Evolutionary conservation across 2,329 filamentous ascomycete species (phyloP).

Genomic region (Alternaria rosae): DNA sequence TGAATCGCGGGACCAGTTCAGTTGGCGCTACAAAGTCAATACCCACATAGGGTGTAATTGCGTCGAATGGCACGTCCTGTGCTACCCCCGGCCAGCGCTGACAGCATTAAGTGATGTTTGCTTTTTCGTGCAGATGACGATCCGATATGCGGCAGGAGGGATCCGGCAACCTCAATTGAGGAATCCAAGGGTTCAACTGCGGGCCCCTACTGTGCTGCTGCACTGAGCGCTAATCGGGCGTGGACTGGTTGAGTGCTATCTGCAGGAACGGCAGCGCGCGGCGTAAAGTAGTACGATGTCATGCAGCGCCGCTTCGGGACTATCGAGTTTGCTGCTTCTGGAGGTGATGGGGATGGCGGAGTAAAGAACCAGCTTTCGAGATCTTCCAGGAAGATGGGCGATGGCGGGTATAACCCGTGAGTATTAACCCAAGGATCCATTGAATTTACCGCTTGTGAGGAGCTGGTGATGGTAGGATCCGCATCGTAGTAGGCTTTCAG

Average conservation of each 20-base stretch:
- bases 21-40: conserved; percentile 13
- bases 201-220: conserved; percentile 19
- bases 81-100: conserved; percentile 15
- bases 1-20: conserved; percentile 33
- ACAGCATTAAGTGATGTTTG: conserved; percentile 16
- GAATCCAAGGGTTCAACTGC: conserved; percentile 21
- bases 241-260: conserved; percentile 11
- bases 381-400: conserved; percentile 4
- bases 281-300: conserved; percentile 8
- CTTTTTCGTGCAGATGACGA: conserved; percentile 9
- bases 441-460: conserved; percentile 19
- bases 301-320: conserved; percentile 6
- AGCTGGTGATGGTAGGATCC: conserved; percentile 16
- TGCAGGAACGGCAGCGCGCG: conserved; percentile 16
- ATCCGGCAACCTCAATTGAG: conserved; percentile 13
- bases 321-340: background rate
- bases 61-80: conserved; percentile 20
- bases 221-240: conserved; percentile 22
- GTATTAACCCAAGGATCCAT: conserved; percentile 18
- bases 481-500: conserved; percentile 15
- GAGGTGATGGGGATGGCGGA: background rate
- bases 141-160: conserved; percentile 19
- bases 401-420: conserved; percentile 8
- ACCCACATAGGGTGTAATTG: conserved; percentile 15
- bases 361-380: background rate